Evolutionary conservation across 2,329 filamentous ascomycete species (phyloP).

Genomic region (Pleomassaria siparia): DNA sequence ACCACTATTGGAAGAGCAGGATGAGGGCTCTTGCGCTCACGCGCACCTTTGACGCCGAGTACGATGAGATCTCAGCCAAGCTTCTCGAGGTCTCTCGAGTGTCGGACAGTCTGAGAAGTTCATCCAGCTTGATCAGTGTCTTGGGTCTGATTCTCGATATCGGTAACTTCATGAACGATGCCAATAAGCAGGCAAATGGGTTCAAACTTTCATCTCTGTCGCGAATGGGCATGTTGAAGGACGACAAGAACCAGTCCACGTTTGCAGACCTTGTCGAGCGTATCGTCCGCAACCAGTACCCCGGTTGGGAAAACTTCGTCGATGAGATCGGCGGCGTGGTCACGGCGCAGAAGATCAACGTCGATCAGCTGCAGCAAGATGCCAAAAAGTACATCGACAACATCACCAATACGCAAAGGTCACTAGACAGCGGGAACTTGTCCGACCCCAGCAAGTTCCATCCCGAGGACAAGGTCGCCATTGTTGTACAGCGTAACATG

Average conservation of each 20-base stretch:
- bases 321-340: conserved; percentile 83
- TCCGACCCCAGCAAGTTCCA: conserved; percentile 98
- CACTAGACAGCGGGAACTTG: conserved; percentile 88
- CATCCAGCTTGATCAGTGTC: conserved; percentile 92
- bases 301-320: conserved; percentile 88
- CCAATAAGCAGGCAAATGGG: conserved; percentile 95
- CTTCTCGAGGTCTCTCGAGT: conserved; percentile 83
- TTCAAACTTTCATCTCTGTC: conserved; percentile 97
- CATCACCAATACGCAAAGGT: conserved; percentile 89
- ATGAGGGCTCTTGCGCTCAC: conserved; percentile 90
- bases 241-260: conserved; percentile 97
- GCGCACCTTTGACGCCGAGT: conserved; percentile 80
- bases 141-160: conserved; percentile 95
- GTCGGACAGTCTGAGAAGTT: conserved; percentile 86
- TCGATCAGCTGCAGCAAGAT: conserved; percentile 85
- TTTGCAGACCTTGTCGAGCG: conserved; percentile 95
- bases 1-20: conserved; percentile 98
- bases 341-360: conserved; percentile 83
- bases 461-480: conserved; percentile 89
- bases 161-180: conserved; percentile 99
- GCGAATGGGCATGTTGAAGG: conserved; percentile 94
- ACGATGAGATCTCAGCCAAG: conserved; percentile 86
- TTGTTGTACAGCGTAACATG: conserved; percentile 90
- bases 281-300: conserved; percentile 94
- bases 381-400: conserved; percentile 93